These are phyloP conservation scores for Urostyla sp. DNA, from an alignment of 73 alveolate genomes.

Conservation along the genomic window DNA sequence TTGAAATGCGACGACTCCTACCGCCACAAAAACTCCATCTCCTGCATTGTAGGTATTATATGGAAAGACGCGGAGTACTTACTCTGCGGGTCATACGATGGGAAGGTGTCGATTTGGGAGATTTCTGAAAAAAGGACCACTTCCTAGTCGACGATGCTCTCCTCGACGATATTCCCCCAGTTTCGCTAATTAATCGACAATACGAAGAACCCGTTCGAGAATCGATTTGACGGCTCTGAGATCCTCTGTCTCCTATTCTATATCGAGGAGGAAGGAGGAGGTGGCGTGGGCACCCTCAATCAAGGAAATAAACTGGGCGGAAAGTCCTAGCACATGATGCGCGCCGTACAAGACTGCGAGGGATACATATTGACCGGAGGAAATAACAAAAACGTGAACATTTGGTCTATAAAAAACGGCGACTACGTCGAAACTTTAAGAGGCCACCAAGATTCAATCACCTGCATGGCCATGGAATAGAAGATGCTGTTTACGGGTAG, in stretches of 20 bases:
- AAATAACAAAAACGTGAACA: conserved; percentile 67
- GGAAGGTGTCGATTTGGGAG: conserved; percentile 89
- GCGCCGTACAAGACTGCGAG: conserved; percentile 5
- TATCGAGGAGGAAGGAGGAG: conserved; percentile 38
- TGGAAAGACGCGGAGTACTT: conserved; percentile 81
- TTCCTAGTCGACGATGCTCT: conserved; percentile 38
- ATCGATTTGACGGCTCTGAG: conserved; percentile 72
- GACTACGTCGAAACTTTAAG: conserved; percentile 67
- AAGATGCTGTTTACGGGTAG: conserved; percentile 87
- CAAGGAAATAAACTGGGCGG: not conserved
- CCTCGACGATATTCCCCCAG: conserved; percentile 80
- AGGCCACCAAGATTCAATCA: conserved; percentile 86
- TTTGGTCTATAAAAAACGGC: conserved; percentile 72
- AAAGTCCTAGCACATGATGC: not conserved
- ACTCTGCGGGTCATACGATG: conserved; percentile 88
- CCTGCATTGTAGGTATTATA: conserved; percentile 78
- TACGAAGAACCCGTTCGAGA: conserved; percentile 55
- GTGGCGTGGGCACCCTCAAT: conserved; percentile 9
- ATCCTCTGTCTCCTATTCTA: conserved; percentile 82
- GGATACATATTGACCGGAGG: conserved; percentile 87
- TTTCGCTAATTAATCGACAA: conserved; percentile 68
- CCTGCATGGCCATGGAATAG: conserved; percentile 83
- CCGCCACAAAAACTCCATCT: conserved; percentile 77
- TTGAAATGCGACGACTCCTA: conserved; percentile 77
- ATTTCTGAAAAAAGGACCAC: conserved; percentile 84